These are phyloP conservation scores for Clarireedia paspali DNA, from an alignment of 2,329 filamentous ascomycete genomes.

Conservation along the genomic window DNA sequence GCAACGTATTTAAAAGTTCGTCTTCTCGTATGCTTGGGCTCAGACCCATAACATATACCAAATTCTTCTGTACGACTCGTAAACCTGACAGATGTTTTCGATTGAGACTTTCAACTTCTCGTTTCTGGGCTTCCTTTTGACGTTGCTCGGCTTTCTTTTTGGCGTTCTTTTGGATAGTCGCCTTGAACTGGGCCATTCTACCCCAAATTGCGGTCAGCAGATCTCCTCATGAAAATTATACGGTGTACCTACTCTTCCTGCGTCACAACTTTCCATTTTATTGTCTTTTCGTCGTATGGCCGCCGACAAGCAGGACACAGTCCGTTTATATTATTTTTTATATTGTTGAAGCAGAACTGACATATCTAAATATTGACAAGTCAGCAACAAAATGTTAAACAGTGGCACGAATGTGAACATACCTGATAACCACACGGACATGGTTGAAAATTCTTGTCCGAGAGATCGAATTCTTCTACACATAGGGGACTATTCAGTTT, in stretches of 20 bases:
- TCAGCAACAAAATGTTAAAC: conserved; percentile 7
- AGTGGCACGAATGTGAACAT: conserved; percentile 27
- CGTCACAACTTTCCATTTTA: conserved; percentile 93
- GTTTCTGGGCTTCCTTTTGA: conserved; percentile 93
- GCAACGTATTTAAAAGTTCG: conserved; percentile 80
- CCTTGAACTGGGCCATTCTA: conserved; percentile 67
- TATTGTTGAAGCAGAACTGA: conserved; percentile 99
- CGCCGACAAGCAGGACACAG: conserved; percentile 95
- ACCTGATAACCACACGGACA: conserved; percentile 99
- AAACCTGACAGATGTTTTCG: conserved; percentile 94
- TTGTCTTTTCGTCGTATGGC: conserved; percentile 93
- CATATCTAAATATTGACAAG: conserved; percentile 60
- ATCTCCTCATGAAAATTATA: background rate
- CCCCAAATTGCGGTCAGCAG: conserved; percentile 20
- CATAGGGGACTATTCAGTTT: conserved; percentile 69
- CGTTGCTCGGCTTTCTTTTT: conserved; percentile 81
- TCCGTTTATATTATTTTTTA: conserved; percentile 96
- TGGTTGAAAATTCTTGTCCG: conserved; percentile 92
- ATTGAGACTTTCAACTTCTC: conserved; percentile 90
- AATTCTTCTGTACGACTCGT: conserved; percentile 94
- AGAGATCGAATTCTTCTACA: conserved; percentile 97
- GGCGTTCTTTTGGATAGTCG: conserved; percentile 79
- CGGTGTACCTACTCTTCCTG: conserved; percentile 72
- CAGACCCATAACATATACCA: conserved; percentile 94
- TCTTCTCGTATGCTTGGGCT: conserved; percentile 90